Conservation (phyloP, 2,329 filamentous ascomycete species). For the Iodosphaeria phyllophila region DNA sequence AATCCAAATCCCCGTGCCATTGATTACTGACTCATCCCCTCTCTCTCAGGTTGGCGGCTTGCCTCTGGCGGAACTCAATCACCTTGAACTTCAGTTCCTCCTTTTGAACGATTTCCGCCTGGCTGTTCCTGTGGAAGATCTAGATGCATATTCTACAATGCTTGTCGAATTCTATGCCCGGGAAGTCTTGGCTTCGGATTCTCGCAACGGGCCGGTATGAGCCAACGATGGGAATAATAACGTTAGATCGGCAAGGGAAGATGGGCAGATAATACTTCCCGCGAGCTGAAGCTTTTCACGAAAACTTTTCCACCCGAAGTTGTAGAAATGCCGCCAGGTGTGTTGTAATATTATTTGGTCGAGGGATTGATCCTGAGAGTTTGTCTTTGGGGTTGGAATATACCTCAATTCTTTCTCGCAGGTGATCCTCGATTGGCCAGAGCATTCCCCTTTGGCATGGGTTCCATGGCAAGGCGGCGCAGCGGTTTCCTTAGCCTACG, state of each 20-base stretch:
- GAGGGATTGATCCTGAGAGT: conserved; percentile 2
- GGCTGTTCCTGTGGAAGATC: conserved; percentile 79
- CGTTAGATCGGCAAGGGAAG: conserved; percentile 1
- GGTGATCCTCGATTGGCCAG: conserved; percentile 1
- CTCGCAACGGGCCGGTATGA: conserved; percentile 7
- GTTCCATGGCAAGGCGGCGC: no score
- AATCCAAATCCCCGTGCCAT: not conserved
- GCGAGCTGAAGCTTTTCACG: not conserved
- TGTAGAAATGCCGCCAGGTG: not conserved
- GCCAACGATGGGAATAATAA: conserved; percentile 1
- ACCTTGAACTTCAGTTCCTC: conserved; percentile 89
- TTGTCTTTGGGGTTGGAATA: conserved; percentile 4
- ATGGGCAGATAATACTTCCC: not conserved
- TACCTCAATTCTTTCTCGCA: no score
- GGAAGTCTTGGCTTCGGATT: conserved; percentile 48
- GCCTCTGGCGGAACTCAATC: conserved; percentile 81
- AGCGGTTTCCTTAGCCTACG: no score
- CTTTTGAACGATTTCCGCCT: conserved; percentile 91
- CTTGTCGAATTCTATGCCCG: conserved; percentile 93
- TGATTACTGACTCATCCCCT: not conserved
- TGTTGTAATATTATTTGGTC: not conserved
- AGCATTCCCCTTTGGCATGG: conserved; percentile 4
- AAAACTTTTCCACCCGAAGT: not conserved
- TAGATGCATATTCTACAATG: conserved; percentile 97
- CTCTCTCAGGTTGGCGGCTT: conserved; percentile 67